Evolutionary conservation across 352 stramenopile genomes (phyloP), one percentile per base, ranked within the genome.

Genomic region (Aphanomyces invadans): DNA sequence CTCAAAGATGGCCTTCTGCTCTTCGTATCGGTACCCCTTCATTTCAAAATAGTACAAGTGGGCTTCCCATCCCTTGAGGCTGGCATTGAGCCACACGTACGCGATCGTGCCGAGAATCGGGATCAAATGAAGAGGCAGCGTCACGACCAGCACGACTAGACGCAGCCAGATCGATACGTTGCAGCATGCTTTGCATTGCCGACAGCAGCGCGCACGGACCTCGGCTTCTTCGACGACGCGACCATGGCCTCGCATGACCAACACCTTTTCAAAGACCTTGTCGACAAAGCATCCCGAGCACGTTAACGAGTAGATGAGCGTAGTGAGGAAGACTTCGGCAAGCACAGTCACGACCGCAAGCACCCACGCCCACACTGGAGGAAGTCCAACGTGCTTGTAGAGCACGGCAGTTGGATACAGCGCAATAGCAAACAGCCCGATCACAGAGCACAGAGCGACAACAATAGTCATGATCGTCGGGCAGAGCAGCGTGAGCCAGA

Each of bases 1-100:
- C 10, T 77, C 62, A 23, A 91, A 52, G 12, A 88, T 75, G 5
- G 61, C 65, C 59, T 79, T 77, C 56, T 91, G 82, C 52, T 88
- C 73, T 15, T 55, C 71, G 67, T 87, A 87, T n/a, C 52, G 59
- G 23, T 74, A 74, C 59, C 80, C 77, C 54, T 84, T 85, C 62
- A 88, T 76, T 70, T 88, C 80, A 67, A 91, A 89, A 68, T 88
- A 91, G 66, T 82, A 83, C 32, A 88, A 70, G 61, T 89, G 80
- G 45, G 85, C 79, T 68, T 89, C 80, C 82, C 82, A 91, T 7
- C 75, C 80, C 54, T 87, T 61, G 53, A 89, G 69, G 21, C 75
- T 78, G 66, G 80, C 79, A 70, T 91, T 89, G 62, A 89, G 70
- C 76, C 75, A 89, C 60, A 85, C 71, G 62, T 83, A 91, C 31